Base-by-base conservation (phyloP, 768 basidiomycete species). In the Postia placenta region DNA sequence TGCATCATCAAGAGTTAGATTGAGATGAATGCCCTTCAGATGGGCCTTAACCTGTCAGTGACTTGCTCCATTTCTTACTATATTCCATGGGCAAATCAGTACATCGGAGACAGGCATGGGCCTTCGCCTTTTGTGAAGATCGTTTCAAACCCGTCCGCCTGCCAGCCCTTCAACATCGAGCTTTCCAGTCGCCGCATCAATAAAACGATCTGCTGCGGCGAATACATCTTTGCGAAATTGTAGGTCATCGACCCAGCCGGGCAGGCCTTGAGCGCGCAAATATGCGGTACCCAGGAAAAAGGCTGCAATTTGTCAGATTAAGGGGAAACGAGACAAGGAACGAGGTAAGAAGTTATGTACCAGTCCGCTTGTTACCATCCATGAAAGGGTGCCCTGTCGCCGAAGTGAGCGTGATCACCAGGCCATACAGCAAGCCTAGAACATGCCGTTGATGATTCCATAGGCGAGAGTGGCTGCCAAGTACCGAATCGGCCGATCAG, bases 241-340 rank as follows among this genome's bases (percentile, higher is more conserved):
- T 33, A 47, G 48, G 17, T 53, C 50, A 48, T 65, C 64, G 1
- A 56, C 50, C 2, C 65, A 46, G 5, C 65, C 65, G 5, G 67
- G 64, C 11, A 65, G 36, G 7, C 63, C 66, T 50, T 60, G 60
- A 1, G 64, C 65, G 27, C 65, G 63, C 26, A 64, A 38, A 45
- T 58, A 67, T 47, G 65, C 64, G 42, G 67, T 65, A 2, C 61
- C 65, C 3, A 67, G 48, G 49, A 65, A 69, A 51, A 67, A 67
- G 15, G 62, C 65, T 67, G 19, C 15, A n/a, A 39, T 17, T n/a
- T 2, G 19, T 30, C 11, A 20, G 19, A 1, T n/a, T 25, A 39
- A 9, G 28, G 35, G 22, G 1, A 17, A 12, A 22, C 42, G 22
- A 22, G 12, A 41, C 20, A 24, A 9, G 45, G 22, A 42, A 15